Conservation (phyloP, 345 rosid genomes). For the Erodium maritimum region DNA sequence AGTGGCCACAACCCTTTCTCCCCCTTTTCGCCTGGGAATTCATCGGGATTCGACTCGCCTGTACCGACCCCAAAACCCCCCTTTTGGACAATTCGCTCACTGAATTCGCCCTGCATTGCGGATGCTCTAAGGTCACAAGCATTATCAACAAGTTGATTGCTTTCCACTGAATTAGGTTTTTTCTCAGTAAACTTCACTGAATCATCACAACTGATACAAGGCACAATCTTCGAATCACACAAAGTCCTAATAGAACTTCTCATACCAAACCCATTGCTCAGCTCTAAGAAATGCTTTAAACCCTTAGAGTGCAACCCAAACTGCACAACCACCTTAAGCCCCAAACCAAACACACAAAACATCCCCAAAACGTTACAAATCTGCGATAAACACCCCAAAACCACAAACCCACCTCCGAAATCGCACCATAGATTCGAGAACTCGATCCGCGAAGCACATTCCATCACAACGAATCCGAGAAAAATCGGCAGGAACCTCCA, state of each 20-base stretch:
- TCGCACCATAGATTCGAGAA: no score
- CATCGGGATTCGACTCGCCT: no score
- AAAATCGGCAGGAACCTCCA: no score
- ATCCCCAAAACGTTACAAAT: conserved; percentile 20
- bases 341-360: conserved; percentile 26
- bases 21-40: no score
- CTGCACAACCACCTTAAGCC: conserved; percentile 25
- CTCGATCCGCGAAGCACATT: no score
- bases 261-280: conserved; percentile 10
- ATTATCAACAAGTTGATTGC: background rate
- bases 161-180: no score
- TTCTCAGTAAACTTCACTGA: conserved; percentile 13
- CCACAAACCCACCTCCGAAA: conserved; percentile 6
- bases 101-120: no score
- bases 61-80: conserved; percentile 5
- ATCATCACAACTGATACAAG: conserved; percentile 10
- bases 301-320: conserved; percentile 15
- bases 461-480: no score
- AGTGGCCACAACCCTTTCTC: no score
- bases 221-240: conserved; percentile 13
- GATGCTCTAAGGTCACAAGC: no score
- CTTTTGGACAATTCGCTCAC: no score
- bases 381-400: conserved; percentile 31
- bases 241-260: conserved; percentile 7
- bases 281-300: conserved; percentile 12